phyloP scores from a whole-genome alignment of 148 eudicot species.

The Vaccinium darrowii region DNA sequence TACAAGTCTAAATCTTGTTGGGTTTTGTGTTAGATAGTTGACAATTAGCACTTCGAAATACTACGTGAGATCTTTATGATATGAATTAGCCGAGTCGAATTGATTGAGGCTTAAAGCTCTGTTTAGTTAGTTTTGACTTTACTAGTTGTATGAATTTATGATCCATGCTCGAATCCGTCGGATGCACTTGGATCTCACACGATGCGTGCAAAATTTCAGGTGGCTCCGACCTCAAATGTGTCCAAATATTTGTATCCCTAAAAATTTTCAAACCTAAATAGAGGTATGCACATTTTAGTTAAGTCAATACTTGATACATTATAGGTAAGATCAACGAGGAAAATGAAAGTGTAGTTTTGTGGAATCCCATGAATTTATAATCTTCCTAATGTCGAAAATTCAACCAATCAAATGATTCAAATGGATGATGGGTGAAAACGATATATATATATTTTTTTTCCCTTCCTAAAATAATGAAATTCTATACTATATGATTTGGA shows the following conservation, averaged over 20 bases:
- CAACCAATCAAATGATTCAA: neutral
- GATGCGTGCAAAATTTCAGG: neutral
- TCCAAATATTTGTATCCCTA: neutral
- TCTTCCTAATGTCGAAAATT: neutral
- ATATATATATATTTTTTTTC: neutral
- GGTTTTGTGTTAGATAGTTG: too few relatives aligned
- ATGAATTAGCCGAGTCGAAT: too few relatives aligned
- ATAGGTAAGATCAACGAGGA: neutral
- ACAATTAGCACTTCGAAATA: too few relatives aligned
- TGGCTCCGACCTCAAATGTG: neutral
- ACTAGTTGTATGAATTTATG: neutral
- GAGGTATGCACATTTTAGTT: too few relatives aligned
- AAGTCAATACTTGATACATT: neutral
- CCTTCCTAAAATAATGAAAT: neutral
- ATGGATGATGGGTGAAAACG: neutral
- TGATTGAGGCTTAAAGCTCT: too few relatives aligned
- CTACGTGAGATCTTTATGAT: too few relatives aligned
- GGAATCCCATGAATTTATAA: neutral
- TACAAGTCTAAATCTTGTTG: too few relatives aligned
- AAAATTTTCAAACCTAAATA: neutral
- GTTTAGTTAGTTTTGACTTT: neutral
- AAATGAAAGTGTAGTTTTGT: neutral
- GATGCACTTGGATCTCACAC: neutral
- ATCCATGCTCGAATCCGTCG: neutral
- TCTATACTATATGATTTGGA: neutral